Conservation (phyloP, 208 protist species). For the Trypanosoma congolense region DNA sequence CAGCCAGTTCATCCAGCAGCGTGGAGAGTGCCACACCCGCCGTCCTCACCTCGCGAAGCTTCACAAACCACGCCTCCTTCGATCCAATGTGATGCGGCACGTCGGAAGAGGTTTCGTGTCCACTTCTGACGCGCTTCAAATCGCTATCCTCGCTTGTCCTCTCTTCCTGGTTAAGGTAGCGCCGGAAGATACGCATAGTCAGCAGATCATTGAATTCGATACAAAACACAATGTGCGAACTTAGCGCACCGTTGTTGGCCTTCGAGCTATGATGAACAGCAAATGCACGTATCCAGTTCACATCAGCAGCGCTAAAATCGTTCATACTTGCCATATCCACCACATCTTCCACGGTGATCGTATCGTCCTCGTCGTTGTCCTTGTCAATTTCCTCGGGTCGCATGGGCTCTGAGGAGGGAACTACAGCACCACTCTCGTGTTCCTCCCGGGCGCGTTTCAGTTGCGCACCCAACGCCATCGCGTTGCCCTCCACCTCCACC, state of each 20-base stretch:
- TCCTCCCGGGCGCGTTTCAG: conserved; percentile 7
- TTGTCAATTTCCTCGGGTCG: conserved; percentile 27
- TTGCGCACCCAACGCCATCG: not conserved
- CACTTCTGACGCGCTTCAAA: conserved; percentile 3
- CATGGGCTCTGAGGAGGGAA: not conserved
- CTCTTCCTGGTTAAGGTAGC: conserved; percentile 3
- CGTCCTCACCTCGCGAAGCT: conserved; percentile 22
- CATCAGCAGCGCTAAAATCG: conserved; percentile 62
- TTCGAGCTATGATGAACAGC: conserved; percentile 23
- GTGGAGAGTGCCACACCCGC: conserved; percentile 20
- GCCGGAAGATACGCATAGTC: conserved; percentile 46
- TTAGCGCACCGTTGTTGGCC: conserved; percentile 10
- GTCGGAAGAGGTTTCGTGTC: not conserved
- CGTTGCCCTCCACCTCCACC: conserved; percentile 24
- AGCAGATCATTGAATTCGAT: conserved; percentile 64
- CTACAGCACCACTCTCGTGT: not conserved
- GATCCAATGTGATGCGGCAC: not conserved
- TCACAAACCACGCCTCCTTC: conserved; percentile 22
- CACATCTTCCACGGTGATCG: conserved; percentile 61
- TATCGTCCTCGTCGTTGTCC: conserved; percentile 44
- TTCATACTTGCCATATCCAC: conserved; percentile 76
- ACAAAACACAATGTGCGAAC: conserved; percentile 59
- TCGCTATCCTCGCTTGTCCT: not conserved
- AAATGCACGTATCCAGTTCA: conserved; percentile 69
- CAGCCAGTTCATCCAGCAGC: conserved; percentile 21